These are phyloP conservation scores for Colletotrichum graminicola DNA, from an alignment of 2,329 filamentous ascomycete genomes.

Conservation along the genomic window DNA sequence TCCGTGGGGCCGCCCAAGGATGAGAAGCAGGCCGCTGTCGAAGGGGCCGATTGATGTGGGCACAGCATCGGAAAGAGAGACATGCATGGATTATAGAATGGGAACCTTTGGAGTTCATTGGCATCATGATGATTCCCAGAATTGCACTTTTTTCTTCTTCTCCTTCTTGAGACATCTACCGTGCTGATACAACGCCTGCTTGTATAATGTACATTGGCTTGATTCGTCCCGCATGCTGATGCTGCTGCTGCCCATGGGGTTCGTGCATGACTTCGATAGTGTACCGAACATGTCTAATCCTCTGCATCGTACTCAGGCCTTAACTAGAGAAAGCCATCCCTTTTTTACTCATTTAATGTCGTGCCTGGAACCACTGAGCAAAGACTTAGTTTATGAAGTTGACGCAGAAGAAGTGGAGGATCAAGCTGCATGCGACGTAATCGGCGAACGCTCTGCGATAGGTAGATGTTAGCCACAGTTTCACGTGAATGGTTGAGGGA, in stretches of 20 bases:
- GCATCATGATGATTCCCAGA: slow-evolving; percentile 47
- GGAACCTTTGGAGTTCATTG: neutral
- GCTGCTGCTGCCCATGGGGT: slow-evolving; percentile 1
- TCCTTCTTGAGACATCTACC: slow-evolving; percentile 27
- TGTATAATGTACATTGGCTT: slow-evolving; percentile 38
- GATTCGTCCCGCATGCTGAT: slow-evolving; percentile 18
- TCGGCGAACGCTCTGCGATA: slow-evolving; percentile 87
- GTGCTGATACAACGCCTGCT: slow-evolving; percentile 39
- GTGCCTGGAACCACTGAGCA: slow-evolving; percentile 13
- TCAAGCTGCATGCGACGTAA: slow-evolving; percentile 92
- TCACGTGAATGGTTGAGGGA: neutral
- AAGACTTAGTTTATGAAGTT: slow-evolving; percentile 94
- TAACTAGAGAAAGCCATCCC: neutral
- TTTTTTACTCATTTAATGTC: neutral
- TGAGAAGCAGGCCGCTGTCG: slow-evolving; percentile 24
- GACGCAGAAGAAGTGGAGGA: slow-evolving; percentile 98
- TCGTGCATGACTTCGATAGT: neutral
- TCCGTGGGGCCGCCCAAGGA: slow-evolving; percentile 37
- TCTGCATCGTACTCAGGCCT: neutral
- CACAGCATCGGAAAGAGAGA: neutral
- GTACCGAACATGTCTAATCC: slow-evolving; percentile 8
- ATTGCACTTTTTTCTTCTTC: slow-evolving; percentile 38
- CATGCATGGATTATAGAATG: neutral
- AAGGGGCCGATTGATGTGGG: slow-evolving; percentile 24
- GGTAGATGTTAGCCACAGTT: slow-evolving; percentile 40